These are phyloP conservation scores for Cladosporium velox DNA, from an alignment of 2,329 filamentous ascomycete genomes.

Conservation along the genomic window DNA sequence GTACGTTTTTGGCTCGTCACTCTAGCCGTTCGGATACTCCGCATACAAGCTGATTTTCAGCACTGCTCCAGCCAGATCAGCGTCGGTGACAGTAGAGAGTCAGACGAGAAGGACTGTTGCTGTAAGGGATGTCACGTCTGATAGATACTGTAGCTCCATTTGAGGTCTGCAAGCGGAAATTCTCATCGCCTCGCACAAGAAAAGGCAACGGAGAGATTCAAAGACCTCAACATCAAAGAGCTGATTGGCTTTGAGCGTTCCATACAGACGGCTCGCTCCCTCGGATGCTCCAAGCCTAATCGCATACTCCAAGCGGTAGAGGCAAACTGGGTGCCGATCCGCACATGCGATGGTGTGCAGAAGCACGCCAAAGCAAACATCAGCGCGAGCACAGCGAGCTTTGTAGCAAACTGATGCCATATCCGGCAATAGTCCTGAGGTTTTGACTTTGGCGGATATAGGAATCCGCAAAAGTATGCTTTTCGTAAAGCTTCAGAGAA, in stretches of 20 bases:
- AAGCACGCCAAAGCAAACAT: no score
- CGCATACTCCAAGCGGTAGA: no score
- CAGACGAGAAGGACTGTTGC: background rate
- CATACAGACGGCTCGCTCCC: no score
- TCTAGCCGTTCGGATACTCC: background rate
- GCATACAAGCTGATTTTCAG: background rate
- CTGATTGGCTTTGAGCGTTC: background rate
- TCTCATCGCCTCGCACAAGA: background rate
- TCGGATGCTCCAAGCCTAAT: no score
- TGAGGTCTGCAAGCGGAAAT: background rate
- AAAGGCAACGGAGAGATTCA: constrained; percentile 1
- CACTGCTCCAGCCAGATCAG: background rate
- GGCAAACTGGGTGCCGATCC: no score
- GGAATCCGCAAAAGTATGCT: no score
- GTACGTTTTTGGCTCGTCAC: background rate
- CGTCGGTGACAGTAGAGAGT: background rate
- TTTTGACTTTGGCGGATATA: no score
- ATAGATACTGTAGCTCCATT: background rate
- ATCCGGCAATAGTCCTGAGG: no score
- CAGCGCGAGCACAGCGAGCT: no score
- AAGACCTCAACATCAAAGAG: background rate
- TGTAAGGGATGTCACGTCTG: background rate
- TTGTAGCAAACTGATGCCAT: no score
- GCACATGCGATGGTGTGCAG: no score
- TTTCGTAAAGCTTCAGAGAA: no score